A percentile compares a stretch with the other conserved stretches of the same genome.
phyloP scores from a whole-genome alignment of 148 eudicot species.

The Amaranthus cruentus region DNA sequence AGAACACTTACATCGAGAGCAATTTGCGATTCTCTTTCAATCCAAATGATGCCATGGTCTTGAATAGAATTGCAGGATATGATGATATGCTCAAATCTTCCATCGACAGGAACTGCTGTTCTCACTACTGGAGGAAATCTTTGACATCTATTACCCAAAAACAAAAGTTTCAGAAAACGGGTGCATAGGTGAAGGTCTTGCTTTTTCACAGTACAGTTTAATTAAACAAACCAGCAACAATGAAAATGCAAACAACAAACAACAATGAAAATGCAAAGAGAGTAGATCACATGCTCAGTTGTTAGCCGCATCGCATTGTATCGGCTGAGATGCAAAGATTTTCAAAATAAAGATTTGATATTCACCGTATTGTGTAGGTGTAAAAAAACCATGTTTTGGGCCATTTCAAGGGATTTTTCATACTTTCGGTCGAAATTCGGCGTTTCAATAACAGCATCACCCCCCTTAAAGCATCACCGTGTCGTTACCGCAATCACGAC shows the following conservation, averaged over 20 bases:
- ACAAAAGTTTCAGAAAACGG: background rate
- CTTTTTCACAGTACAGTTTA: background rate
- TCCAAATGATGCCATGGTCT: conserved; percentile 78
- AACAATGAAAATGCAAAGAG: background rate
- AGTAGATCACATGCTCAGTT: background rate
- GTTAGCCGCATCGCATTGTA: too few species aligned
- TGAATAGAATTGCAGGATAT: conserved; percentile 68
- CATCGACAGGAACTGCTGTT: conserved; percentile 94
- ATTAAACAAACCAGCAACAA: background rate
- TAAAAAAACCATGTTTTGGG: too few species aligned
- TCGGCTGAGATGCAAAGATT: too few species aligned
- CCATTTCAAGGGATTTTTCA: too few species aligned
- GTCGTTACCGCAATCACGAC: too few species aligned
- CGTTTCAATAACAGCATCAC: too few species aligned
- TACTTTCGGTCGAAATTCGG: too few species aligned
- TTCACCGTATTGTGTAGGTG: too few species aligned
- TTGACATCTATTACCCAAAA: conserved; percentile 36
- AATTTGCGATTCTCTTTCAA: conserved; percentile 71
- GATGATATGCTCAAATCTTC: conserved; percentile 86
- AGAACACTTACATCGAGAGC: conserved; percentile 61
- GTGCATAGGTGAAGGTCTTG: background rate
- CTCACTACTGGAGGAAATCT: conserved; percentile 62
- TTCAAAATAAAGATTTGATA: too few species aligned
- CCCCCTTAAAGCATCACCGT: too few species aligned
- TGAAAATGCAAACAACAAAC: background rate